A percentile compares a stretch with the other conserved stretches of the same genome.
Evolutionary conservation across 129 eudicot genomes (phyloP).

Genomic region (Apium graveolens): DNA sequence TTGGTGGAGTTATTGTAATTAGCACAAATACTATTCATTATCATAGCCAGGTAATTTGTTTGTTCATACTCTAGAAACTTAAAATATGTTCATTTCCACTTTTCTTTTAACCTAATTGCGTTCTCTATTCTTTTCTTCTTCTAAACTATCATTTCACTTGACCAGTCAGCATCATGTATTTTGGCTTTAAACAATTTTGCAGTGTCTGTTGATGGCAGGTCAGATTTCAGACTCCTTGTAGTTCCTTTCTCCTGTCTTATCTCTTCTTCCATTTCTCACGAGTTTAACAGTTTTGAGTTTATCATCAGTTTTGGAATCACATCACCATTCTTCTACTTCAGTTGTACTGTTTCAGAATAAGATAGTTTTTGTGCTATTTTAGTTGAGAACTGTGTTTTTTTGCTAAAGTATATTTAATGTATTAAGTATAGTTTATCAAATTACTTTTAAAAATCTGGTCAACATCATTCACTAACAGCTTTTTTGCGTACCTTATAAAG

Average conservation of each 20-base stretch:
- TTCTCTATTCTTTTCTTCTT: conserved; percentile 11
- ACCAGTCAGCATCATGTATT: conserved; percentile 75
- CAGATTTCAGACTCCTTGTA: conserved; percentile 10
- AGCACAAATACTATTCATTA: conserved; percentile 86
- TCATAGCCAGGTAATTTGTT: conserved; percentile 78
- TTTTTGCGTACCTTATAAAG: background rate
- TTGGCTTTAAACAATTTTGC: conserved; percentile 88
- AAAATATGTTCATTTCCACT: background rate
- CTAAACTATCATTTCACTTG: conserved; percentile 19
- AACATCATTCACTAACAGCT: background rate
- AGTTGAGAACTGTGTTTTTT: background rate
- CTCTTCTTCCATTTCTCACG: background rate
- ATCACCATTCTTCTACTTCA: no score
- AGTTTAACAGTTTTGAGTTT: background rate
- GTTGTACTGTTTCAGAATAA: background rate
- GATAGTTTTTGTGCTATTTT: background rate
- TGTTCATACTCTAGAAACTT: background rate
- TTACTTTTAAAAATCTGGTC: background rate
- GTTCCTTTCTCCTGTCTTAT: background rate
- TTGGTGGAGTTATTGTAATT: conserved; percentile 90
- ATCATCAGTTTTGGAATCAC: no score
- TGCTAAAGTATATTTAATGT: background rate
- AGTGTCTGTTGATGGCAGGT: conserved; percentile 73
- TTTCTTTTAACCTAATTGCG: background rate
- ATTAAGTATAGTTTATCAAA: background rate